Base-by-base conservation (phyloP, 257 asterid species). In the Gardenia jasminoides region DNA sequence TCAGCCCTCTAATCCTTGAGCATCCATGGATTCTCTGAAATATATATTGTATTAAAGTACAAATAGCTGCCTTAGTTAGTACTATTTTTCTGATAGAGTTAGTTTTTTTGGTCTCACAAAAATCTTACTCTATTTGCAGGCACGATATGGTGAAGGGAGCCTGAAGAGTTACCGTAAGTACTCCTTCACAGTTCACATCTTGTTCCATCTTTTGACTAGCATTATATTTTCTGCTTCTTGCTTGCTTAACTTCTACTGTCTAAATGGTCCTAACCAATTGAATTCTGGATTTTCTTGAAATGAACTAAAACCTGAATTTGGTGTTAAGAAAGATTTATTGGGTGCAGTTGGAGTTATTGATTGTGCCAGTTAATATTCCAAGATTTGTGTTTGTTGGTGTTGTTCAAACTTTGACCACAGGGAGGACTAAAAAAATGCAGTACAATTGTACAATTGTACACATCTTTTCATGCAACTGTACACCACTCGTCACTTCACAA, bases 131-230 rank as follows among this genome's bases (percentile, higher is more conserved):
- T 43, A 0, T 16, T 67, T 77, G 65, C 83, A 81, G 85, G 66
- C 83, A 56, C 67, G 28, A 47, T 78, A 81, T 36, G 87, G 87
- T 72, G 83, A 76, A 12, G 85, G 85, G 20, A 84, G 85, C 72
- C 64, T 84, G 46, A 81, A 70, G 70, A 31, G 46, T 17, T 3
- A 58, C 36, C 81, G 87, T 84, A 78, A 78, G 87, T 76, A 30
- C 24, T 76, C 28, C 75, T 1, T 56, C 31, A n/a, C n/a, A n/a
- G n/a, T 28, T 39, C 56, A 31, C 12, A 30, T 69, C n/a, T 9
- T 11, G 8, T 16, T 64, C 31, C 12, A n/a, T 22, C 41, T 16
- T 12, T 31, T 28, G 28, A 8, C 10, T 15, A 11, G 30, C 11
- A 22, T 7, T 58, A 22, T 5, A 20, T 56, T 58, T 10, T 19